Evolutionary conservation across 495 filamentous ascomycete genomes (phyloP).

Genomic region (Sporormia fimetaria): DNA sequence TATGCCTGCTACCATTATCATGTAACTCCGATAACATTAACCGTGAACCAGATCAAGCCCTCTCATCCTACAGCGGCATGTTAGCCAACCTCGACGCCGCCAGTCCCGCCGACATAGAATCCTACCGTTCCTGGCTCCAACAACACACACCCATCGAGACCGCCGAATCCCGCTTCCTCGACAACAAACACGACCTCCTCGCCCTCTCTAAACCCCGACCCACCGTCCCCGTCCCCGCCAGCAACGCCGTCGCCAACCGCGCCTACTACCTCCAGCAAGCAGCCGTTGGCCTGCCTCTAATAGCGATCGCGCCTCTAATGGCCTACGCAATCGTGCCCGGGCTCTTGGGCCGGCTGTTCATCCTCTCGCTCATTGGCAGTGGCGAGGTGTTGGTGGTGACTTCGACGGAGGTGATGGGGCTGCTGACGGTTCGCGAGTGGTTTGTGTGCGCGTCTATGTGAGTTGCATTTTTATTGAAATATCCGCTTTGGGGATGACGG

Average conservation of each 20-base stretch:
- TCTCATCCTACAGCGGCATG: slow-evolving; percentile 52
- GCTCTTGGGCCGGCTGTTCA: slow-evolving; percentile 23
- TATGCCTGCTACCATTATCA: slow-evolving; percentile 35
- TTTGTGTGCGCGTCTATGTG: slow-evolving; percentile 17
- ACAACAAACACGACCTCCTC: slow-evolving; percentile 51
- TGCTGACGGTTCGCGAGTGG: slow-evolving; percentile 23
- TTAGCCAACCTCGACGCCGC: slow-evolving; percentile 46
- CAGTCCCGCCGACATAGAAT: slow-evolving; percentile 44
- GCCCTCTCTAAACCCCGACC: slow-evolving; percentile 4
- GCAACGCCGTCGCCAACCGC: not conserved
- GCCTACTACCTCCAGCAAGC: slow-evolving; percentile 13
- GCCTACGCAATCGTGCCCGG: slow-evolving; percentile 20
- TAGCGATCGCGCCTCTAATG: slow-evolving; percentile 20
- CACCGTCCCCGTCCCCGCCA: not conserved
- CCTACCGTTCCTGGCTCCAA: slow-evolving; percentile 57
- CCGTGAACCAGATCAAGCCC: slow-evolving; percentile 48
- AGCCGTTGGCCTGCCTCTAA: slow-evolving; percentile 18
- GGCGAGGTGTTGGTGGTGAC: slow-evolving; percentile 12
- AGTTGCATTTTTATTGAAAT: slow-evolving; percentile 19
- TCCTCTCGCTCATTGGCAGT: slow-evolving; percentile 16
- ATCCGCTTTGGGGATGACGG: no score
- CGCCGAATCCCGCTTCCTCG: slow-evolving; percentile 57
- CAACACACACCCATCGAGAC: slow-evolving; percentile 50
- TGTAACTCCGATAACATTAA: slow-evolving; percentile 3
- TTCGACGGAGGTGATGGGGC: slow-evolving; percentile 16